phyloP scores from a whole-genome alignment of 2,329 filamentous ascomycete genomes.

The Xylaria sp. region DNA sequence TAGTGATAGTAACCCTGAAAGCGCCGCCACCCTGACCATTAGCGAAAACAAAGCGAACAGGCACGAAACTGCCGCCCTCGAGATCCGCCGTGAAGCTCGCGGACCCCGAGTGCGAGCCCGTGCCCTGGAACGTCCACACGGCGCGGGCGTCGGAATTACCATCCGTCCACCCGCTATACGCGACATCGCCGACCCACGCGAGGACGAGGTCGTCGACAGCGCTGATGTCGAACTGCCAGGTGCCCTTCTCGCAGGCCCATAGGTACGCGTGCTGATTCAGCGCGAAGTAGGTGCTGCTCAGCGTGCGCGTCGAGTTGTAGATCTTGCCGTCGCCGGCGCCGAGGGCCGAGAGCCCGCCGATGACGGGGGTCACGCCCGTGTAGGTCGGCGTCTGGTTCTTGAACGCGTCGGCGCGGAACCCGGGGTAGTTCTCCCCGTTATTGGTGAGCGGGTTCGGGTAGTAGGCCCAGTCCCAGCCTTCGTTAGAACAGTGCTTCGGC shows the following conservation, averaged over 20 bases:
- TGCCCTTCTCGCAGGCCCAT: constrained; percentile 40
- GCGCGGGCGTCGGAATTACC: constrained; percentile 38
- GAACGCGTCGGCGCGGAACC: constrained; percentile 37
- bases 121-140: constrained; percentile 36
- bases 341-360: constrained; percentile 32
- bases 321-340: constrained; percentile 17
- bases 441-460: constrained; percentile 39
- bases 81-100: constrained; percentile 36
- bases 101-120: constrained; percentile 27
- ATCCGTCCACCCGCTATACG: constrained; percentile 41
- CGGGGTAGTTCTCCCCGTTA: constrained; percentile 37
- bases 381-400: constrained; percentile 35
- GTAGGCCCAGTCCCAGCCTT: constrained; percentile 42
- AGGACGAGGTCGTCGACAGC: constrained; percentile 38
- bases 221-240: constrained; percentile 39
- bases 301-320: constrained; percentile 30
- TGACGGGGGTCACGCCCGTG: constrained; percentile 31
- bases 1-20: constrained; percentile 37
- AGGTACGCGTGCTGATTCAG: constrained; percentile 44
- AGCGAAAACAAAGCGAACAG: constrained; percentile 34
- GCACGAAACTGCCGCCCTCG: constrained; percentile 28
- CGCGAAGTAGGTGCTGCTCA: constrained; percentile 39
- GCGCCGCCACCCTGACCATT: constrained; percentile 31
- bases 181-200: constrained; percentile 37
- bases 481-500: constrained; percentile 36